These are phyloP conservation scores for Barbatosphaeria neglecta DNA, from an alignment of 495 filamentous ascomycete genomes.

Conservation along the genomic window DNA sequence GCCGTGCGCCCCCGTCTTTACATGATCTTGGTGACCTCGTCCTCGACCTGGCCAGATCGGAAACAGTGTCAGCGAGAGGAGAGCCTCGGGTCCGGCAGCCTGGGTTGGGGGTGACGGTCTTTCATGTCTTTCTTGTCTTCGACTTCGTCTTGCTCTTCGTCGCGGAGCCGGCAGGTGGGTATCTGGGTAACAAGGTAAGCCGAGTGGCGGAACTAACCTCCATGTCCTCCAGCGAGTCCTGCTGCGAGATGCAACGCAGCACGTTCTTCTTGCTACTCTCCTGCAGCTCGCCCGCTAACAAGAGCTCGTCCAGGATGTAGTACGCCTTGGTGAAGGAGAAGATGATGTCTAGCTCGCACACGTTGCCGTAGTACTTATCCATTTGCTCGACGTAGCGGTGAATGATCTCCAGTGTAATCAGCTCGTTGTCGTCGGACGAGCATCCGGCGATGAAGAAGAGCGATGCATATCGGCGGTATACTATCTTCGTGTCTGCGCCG, in stretches of 20 bases:
- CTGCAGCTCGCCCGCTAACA: slow-evolving; percentile 91
- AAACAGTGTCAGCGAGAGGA: slow-evolving; percentile 41
- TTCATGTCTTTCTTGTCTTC: no score
- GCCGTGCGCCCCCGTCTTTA: no score
- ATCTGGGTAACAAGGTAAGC: no score
- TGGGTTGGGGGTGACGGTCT: neutral
- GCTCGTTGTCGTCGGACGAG: slow-evolving; percentile 87
- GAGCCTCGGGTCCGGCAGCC: neutral
- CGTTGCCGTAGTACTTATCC: slow-evolving; percentile 99
- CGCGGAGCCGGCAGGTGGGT: no score
- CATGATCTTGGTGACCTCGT: slow-evolving; percentile 94
- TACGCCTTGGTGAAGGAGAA: slow-evolving; percentile 94
- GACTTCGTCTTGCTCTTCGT: no score
- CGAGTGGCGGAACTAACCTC: slow-evolving; percentile 63
- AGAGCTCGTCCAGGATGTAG: slow-evolving; percentile 95
- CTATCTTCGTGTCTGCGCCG: slow-evolving; percentile 81
- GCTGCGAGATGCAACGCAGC: slow-evolving; percentile 82
- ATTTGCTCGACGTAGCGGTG: slow-evolving; percentile 99
- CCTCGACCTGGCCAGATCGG: slow-evolving; percentile 65
- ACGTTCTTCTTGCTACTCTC: slow-evolving; percentile 99
- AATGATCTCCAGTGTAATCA: slow-evolving; percentile 96
- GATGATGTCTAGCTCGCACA: slow-evolving; percentile 96
- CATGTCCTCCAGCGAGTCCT: slow-evolving; percentile 93
- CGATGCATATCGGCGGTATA: slow-evolving; percentile 96
- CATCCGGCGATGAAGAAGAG: slow-evolving; percentile 99